Evolutionary conservation across 75 land plant species (phyloP), one percentile per base, ranked within the genome.

Genomic region (Pseudotsuga menziesii): DNA sequence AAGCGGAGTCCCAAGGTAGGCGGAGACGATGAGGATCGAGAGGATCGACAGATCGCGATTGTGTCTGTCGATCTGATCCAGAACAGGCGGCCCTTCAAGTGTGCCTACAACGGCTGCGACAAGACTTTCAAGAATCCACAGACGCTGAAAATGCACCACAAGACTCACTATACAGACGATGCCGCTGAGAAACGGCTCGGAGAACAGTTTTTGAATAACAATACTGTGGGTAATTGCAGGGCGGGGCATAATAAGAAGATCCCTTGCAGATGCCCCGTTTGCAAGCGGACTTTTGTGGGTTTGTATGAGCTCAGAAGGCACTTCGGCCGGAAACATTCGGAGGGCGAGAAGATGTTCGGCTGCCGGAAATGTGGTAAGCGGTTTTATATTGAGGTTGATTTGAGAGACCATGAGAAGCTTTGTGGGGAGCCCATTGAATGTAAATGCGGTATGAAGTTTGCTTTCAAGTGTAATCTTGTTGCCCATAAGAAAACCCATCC

Each of bases 91-190:
- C 81, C 81, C 27, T 80, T 66, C 27, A 60, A 56, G 57, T 80
- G 81, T 52, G 19, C 39, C 44, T 61, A 79, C 20, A 9, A 29
- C 5, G 77, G 78, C 20, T 80, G 81, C 70, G 59, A 44, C 69
- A 80, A 80, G 58, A 80, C 81, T 26, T 80, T 80, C 67, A 80
- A 80, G 81, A 80, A 80, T 25, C 81, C 81, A 8, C 81, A 80
- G 78, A 80, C 81, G 3, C 76, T 80, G n/a, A 74, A 63, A 36
- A 80, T 80, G 81, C 81, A 80, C 57, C 77, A 14, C 36, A 80
- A 80, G 70, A 80, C 78, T 12, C 81, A 80, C 59, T 61, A 9
- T 16, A 23, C 23, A n/a, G 54, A 19, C n/a, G 59, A 74, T 36
- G 23, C 39, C 9, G 75, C 77, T 58, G 73, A 67, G 14, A 35